Evolutionary conservation across 2,329 filamentous ascomycete genomes (phyloP), one percentile per base, ranked within the genome.

Genomic region (Botrytis cinerea): DNA sequence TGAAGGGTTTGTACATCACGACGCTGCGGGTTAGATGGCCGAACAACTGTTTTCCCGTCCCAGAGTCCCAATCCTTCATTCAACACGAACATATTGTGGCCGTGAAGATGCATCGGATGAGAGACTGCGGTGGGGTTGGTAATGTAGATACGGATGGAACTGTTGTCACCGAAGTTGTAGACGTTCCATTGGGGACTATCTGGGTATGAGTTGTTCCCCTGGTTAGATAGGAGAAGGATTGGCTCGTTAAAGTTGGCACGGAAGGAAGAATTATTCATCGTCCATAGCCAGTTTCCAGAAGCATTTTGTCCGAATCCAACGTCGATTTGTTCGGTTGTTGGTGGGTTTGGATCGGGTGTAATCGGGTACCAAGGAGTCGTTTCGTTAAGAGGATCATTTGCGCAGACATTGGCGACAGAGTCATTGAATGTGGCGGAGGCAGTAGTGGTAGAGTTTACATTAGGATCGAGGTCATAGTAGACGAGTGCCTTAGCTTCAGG

Each of bases 41-140:
- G 85, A 79, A 78, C 77, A 43, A 85, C 77, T 7, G 71, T 72
- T 28, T 46, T 12, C 4, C 71, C 73, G 22, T 75, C 75, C 74
- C 74, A 76, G 0, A 54, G 45, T 75, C 51, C 82, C 71, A 79
- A 82, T 77, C 86, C 81, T 80, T 86, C 85, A 38, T 87, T 83
- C 1, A 93, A 84, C 59, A 93, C 82, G 79, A 88, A 90, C 83
- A 93, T 90, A 82, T 93, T 91, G 81, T 91, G 88, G n/a, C 90
- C 90, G 82, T 93, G 91, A 7, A 92, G 81, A 81, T 93, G 90
- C 80, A 93, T 90, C 0, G 91, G 90, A 76, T 93, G 87, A 1
- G 85, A 85, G n/a, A 28, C 68, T 5, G 77, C 14, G 87, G 83
- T 2, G 90, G 79, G 46, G 88, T 83, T 82, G 59, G 86, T 86